A percentile compares a stretch with the other conserved stretches of the same genome.
Conservation (phyloP, 176 grass and related monocot species). For the Zea luxurians region DNA sequence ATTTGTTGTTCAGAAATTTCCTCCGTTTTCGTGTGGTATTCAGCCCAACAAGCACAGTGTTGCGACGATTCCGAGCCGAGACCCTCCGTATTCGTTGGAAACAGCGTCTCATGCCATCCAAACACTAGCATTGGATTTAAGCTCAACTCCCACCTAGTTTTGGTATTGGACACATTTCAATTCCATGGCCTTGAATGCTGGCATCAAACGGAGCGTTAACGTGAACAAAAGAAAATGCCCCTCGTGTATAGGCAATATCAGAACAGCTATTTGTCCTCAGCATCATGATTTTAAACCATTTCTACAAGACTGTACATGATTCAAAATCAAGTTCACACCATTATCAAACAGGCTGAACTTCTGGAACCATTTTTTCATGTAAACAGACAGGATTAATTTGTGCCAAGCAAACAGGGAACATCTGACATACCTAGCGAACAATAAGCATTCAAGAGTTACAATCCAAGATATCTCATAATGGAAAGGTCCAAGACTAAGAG, state of each 20-base stretch:
- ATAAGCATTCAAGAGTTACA: background rate
- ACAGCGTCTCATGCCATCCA: no score
- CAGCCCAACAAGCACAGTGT: no score
- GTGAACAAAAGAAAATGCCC: background rate
- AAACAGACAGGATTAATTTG: constrained; percentile 18
- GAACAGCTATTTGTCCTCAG: background rate
- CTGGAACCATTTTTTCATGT: constrained; percentile 16
- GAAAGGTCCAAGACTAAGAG: background rate
- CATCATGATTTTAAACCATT: no score
- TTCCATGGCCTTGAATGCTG: no score
- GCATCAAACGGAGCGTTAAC: background rate
- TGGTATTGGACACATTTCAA: no score
- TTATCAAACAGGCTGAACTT: background rate
- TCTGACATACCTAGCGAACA: background rate
- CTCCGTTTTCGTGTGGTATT: no score
- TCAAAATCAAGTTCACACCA: constrained; percentile 17
- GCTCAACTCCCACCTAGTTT: no score
- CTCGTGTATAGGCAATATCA: background rate
- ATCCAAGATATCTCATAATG: background rate
- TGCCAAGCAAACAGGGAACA: constrained; percentile 1
- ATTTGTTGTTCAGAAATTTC: no score
- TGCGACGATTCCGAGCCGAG: no score
- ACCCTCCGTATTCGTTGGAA: no score
- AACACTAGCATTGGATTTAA: no score
- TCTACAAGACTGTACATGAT: background rate